Evolutionary conservation across 1,284 basidiomycete species (phyloP).

Genomic region (Porogramme epimiltina): DNA sequence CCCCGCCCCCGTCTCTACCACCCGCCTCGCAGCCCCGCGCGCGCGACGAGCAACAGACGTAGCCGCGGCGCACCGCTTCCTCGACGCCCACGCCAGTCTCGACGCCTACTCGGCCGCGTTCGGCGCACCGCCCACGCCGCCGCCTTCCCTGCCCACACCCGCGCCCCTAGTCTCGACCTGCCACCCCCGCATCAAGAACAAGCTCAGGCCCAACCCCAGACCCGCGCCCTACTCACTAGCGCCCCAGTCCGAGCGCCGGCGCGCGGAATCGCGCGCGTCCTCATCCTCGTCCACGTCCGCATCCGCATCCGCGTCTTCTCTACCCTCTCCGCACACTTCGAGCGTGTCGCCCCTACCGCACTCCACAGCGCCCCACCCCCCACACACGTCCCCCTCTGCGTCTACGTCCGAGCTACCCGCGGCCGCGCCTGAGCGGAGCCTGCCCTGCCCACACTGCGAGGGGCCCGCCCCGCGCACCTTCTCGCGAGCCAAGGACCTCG

Average conservation of each 20-base stretch:
- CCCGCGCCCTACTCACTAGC: not conserved
- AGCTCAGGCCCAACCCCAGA: not conserved
- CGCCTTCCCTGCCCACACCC: not conserved
- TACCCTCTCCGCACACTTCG: no score
- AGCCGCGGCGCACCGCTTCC: not conserved
- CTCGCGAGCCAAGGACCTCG: slow-evolving; percentile 10
- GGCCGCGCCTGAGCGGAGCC: not conserved
- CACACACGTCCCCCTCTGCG: not conserved
- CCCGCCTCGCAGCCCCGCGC: not conserved
- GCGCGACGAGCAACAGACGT: not conserved
- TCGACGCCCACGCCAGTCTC: not conserved
- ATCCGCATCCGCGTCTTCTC: not conserved
- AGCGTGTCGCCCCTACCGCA: not conserved
- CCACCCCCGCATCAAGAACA: not conserved
- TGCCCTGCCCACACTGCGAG: not conserved
- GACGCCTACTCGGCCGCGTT: not conserved
- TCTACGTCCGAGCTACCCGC: not conserved
- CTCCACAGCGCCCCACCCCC: not conserved
- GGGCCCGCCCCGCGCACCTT: not conserved
- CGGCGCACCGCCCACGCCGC: not conserved
- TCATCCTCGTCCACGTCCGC: not conserved
- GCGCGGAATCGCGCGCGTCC: not conserved
- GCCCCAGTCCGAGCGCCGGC: not conserved
- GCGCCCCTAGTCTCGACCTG: not conserved
- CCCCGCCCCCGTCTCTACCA: not conserved